Conservation (phyloP, 2,329 filamentous ascomycete genomes). For the Allantophomopsis lycopodina region DNA sequence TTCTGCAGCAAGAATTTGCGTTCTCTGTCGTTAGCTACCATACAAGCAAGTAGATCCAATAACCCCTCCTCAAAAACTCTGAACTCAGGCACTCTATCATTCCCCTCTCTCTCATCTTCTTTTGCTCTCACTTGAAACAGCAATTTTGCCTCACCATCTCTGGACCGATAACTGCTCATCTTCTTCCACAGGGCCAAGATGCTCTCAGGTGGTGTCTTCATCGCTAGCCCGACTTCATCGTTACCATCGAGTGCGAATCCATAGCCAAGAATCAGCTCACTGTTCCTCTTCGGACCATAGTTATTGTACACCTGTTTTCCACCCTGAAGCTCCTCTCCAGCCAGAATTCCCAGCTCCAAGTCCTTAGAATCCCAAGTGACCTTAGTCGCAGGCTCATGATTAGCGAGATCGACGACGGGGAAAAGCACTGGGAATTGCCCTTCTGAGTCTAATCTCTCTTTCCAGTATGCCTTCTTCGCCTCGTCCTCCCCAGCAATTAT, state of each 20-base stretch:
- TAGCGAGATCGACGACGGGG: conserved; percentile 55
- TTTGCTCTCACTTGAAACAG: conserved; percentile 1
- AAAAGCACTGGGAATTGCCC: conserved; percentile 38
- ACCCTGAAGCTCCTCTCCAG: conserved; percentile 11
- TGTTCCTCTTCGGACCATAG: conserved; percentile 60
- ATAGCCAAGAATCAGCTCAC: conserved; percentile 48
- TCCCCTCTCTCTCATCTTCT: background rate
- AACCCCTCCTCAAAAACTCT: background rate
- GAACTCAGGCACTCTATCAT: background rate
- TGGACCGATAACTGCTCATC: background rate
- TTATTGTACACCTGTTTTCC: conserved; percentile 49
- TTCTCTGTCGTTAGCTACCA: conserved; percentile 2
- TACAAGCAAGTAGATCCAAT: conserved; percentile 1
- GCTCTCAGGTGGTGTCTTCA: background rate
- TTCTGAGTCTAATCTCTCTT: background rate
- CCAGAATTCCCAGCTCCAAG: too few species aligned
- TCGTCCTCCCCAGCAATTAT: background rate
- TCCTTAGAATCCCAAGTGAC: conserved; percentile 32
- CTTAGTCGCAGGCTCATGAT: conserved; percentile 46
- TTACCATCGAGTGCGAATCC: conserved; percentile 39
- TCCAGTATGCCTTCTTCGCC: background rate
- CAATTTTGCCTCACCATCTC: background rate
- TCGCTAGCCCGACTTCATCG: conserved; percentile 5
- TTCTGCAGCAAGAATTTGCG: conserved; percentile 1
- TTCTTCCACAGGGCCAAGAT: background rate